Evolutionary conservation across 768 basidiomycete genomes (phyloP), one percentile per base, ranked within the genome.

Genomic region (Coprinellus micaceus): DNA sequence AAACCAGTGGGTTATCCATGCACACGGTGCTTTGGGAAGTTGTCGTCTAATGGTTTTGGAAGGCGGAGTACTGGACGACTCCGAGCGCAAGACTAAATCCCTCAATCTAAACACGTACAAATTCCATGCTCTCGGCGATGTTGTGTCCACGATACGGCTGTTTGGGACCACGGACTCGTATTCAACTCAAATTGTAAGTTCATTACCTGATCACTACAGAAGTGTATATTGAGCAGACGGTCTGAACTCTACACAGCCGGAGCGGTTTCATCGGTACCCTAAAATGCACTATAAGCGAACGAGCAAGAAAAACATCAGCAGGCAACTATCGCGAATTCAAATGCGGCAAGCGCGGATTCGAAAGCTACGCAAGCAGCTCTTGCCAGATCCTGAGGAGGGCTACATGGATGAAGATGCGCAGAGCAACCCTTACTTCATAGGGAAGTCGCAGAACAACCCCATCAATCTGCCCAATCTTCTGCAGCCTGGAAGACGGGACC

Each of bases 91-190:
- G 21, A n/a, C n/a, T n/a, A n/a, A n/a, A n/a, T 58, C 45, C 2
- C 65, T 69, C 40, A 76, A 71, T 40, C 54, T 75, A 0, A 30
- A 53, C 0, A 74, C 72, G 0, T 72, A 71, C 60, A 77, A 79
- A 49, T 64, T 69, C 2, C 77, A 78, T 59, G 60, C 69, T 1
- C 63, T 78, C 0, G 74, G 70, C 0, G 72, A 79, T 51, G 74
- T 75, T 52, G 66, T 64, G 0, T 22, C 26, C 1, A 56, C 60
- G 12, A 75, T 78, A 19, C 58, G 56, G 1, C 19, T 45, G 1
- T 69, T 62, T 48, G 76, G 76, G 0, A 71, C 69, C 0, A 73
- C 74, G 1, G 75, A 80, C 54, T 71, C 67, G 1, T 74, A 72
- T 55, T 73, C 72, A 0, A 79, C 75, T 0, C 74, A 78, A 54